These are phyloP conservation scores for Imleria badia DNA, from an alignment of 768 basidiomycete species.

Conservation along the genomic window DNA sequence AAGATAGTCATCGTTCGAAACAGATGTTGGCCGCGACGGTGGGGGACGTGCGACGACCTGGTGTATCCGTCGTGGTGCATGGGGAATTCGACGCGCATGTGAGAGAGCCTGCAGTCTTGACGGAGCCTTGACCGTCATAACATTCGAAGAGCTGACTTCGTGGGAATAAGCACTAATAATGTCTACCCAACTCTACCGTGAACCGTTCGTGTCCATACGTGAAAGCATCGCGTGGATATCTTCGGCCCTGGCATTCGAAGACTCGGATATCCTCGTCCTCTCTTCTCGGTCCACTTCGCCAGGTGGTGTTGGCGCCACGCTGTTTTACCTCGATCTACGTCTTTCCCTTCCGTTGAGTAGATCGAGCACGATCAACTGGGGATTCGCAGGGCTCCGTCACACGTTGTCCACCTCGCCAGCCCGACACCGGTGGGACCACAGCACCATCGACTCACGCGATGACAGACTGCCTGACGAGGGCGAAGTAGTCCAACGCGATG, in stretches of 20 bases:
- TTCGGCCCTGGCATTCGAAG: slow-evolving; percentile 19
- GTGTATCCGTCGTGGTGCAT: slow-evolving; percentile 18
- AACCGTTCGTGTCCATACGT: slow-evolving; percentile 21
- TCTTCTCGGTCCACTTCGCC: slow-evolving; percentile 25
- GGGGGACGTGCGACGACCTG: slow-evolving; percentile 11
- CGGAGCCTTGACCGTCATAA: slow-evolving; percentile 7
- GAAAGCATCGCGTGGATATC: slow-evolving; percentile 26
- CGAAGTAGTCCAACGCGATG: slow-evolving; percentile 17
- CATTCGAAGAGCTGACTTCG: background rate
- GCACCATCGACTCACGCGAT: slow-evolving; percentile 20
- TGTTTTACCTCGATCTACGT: slow-evolving; percentile 27
- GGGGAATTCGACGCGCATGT: background rate
- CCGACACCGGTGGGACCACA: slow-evolving; percentile 20
- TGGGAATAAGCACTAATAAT: background rate
- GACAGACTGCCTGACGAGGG: slow-evolving; percentile 19
- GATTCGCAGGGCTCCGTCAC: slow-evolving; percentile 22
- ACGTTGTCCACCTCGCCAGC: slow-evolving; percentile 20
- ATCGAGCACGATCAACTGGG: slow-evolving; percentile 23
- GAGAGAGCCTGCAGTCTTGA: slow-evolving; percentile 5
- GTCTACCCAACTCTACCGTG: slow-evolving; percentile 7
- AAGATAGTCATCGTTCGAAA: slow-evolving; percentile 8
- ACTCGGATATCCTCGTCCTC: slow-evolving; percentile 29
- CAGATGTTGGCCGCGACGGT: background rate
- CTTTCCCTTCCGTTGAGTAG: slow-evolving; percentile 23
- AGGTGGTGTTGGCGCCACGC: slow-evolving; percentile 13